phyloP scores from a whole-genome alignment of 208 protist genomes.

The Trypanosoma conorhini region DNA sequence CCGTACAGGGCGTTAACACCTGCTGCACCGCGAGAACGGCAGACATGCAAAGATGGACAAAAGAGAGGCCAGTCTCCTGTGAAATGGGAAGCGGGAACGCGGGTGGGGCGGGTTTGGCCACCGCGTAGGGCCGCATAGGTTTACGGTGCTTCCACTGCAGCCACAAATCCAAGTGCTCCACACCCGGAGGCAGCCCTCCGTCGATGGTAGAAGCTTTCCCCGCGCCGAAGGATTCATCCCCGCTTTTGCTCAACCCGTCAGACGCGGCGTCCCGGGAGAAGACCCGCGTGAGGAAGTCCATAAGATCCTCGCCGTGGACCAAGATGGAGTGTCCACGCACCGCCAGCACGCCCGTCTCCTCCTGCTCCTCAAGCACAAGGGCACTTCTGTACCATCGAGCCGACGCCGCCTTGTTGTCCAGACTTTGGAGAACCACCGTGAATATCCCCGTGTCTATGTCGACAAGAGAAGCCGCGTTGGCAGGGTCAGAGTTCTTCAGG shows the following conservation, averaged over 20 bases:
- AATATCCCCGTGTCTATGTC: constrained; percentile 61
- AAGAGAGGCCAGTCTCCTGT: background rate
- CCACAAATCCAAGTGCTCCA: constrained; percentile 69
- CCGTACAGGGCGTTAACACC: constrained; percentile 6
- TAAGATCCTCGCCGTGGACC: constrained; percentile 21
- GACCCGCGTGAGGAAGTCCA: constrained; percentile 18
- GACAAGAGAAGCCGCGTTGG: constrained; percentile 62
- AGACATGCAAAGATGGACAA: constrained; percentile 28
- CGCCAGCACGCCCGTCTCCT: background rate
- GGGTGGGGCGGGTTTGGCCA: constrained; percentile 8
- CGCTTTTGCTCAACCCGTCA: background rate
- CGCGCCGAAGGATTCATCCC: background rate
- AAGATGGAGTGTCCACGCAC: constrained; percentile 50
- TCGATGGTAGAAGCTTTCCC: background rate
- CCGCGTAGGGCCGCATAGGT: constrained; percentile 55
- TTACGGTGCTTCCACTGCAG: constrained; percentile 74
- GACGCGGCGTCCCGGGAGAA: background rate
- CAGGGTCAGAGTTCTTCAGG: constrained; percentile 49
- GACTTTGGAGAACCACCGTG: constrained; percentile 48
- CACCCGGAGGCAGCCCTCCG: background rate
- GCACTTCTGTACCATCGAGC: constrained; percentile 27
- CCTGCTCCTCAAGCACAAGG: constrained; percentile 23
- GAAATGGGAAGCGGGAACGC: constrained; percentile 13
- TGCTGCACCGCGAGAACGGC: constrained; percentile 31
- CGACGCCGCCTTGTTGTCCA: background rate